These are phyloP conservation scores for Solanum hybrid DNA, from an alignment of 305 asterid species.

Conservation along the genomic window DNA sequence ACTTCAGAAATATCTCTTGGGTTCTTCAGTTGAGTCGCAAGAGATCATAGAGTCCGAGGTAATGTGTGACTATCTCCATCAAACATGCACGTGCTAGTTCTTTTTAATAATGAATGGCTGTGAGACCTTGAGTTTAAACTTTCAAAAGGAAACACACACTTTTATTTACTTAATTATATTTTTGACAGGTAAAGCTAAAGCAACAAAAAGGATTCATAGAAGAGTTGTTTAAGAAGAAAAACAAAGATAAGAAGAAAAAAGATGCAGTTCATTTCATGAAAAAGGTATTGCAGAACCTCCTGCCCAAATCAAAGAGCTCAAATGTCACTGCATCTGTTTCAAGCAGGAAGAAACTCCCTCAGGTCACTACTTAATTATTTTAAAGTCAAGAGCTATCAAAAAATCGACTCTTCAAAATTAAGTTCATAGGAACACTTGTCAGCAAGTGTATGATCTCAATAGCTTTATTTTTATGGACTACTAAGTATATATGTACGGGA, in stretches of 20 bases:
- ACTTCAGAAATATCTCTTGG: conserved; percentile 61
- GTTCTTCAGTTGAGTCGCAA: conserved; percentile 34
- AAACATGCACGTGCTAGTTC: not conserved
- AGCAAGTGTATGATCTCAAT: not conserved
- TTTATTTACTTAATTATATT: not conserved
- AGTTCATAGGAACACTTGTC: too few relatives aligned
- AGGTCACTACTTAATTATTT: conserved; percentile 35
- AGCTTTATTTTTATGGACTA: not conserved
- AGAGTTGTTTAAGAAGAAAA: conserved; percentile 41
- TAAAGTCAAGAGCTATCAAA: not conserved
- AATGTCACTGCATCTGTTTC: conserved; percentile 5
- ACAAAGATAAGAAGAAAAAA: conserved; percentile 21
- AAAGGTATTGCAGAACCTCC: conserved; percentile 50
- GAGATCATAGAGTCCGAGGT: conserved; percentile 17
- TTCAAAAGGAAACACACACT: not conserved
- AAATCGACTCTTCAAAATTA: too few relatives aligned
- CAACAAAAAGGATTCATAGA: conserved; percentile 45
- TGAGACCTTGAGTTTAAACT: not conserved
- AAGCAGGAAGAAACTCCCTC: conserved; percentile 48
- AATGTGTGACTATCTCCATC: not conserved
- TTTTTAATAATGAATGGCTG: not conserved
- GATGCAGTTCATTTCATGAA: conserved; percentile 37
- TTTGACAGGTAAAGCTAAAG: conserved; percentile 15
- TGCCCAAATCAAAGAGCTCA: conserved; percentile 28
- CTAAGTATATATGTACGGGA: too few relatives aligned